phyloP scores from a whole-genome alignment of 1,139 yeast genomes.

The Diutina pseudorugosa region DNA sequence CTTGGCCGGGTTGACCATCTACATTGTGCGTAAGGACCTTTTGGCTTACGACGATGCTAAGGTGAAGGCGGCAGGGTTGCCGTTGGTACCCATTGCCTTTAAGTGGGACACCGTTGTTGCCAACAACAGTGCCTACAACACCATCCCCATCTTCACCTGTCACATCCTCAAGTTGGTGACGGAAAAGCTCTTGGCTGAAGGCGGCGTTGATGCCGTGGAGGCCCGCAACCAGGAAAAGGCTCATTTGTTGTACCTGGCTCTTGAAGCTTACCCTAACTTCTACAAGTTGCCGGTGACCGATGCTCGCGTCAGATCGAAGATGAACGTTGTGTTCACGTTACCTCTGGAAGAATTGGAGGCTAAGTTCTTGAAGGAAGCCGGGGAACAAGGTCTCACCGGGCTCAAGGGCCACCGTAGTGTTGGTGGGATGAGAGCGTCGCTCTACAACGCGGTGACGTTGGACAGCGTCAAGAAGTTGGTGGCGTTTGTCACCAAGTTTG shows the following conservation, averaged over 20 bases:
- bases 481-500: slow-evolving; percentile 53
- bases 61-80: slow-evolving; percentile 45
- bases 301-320: slow-evolving; percentile 50
- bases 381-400: slow-evolving; percentile 45
- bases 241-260: slow-evolving; percentile 41
- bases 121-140: slow-evolving; percentile 88
- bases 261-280: slow-evolving; percentile 54
- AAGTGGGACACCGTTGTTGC: slow-evolving; percentile 78
- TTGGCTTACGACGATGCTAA: slow-evolving; percentile 61
- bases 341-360: slow-evolving; percentile 51
- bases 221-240: slow-evolving; percentile 47
- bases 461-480: slow-evolving; percentile 52
- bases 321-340: slow-evolving; percentile 88
- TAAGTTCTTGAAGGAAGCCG: slow-evolving; percentile 53
- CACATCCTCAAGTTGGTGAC: slow-evolving; percentile 77
- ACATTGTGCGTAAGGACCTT: slow-evolving; percentile 73
- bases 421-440: slow-evolving; percentile 91
- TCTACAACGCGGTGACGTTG: slow-evolving; percentile 74
- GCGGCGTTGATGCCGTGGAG: slow-evolving; percentile 29
- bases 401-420: slow-evolving; percentile 94
- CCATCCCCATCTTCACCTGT: slow-evolving; percentile 86
- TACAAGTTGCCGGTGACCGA: slow-evolving; percentile 57
- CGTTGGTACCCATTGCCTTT: slow-evolving; percentile 78
- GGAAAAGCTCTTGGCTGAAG: slow-evolving; percentile 44
- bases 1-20: slow-evolving; percentile 85